A percentile compares a stretch with the other conserved stretches of the same genome.
These are phyloP conservation scores for Whalleya microplaca DNA, from an alignment of 2,329 filamentous ascomycete genomes.

Conservation along the genomic window DNA sequence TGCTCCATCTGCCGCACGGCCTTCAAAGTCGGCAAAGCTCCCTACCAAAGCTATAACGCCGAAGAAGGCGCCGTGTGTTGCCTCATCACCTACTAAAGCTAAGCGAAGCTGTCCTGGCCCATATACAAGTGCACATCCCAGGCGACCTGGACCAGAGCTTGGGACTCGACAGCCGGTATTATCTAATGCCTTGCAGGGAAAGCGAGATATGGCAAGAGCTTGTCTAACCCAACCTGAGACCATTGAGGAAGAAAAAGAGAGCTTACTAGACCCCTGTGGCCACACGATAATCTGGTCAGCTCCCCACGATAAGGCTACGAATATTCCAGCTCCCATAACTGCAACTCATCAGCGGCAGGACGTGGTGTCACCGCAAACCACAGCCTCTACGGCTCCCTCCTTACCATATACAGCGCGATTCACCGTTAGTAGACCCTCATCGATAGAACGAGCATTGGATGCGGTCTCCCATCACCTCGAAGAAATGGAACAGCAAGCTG, in stretches of 20 bases:
- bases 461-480: constrained; percentile 34
- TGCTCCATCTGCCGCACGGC: constrained; percentile 12
- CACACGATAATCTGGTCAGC: constrained; percentile 7
- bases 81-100: constrained; percentile 8
- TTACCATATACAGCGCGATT: constrained; percentile 37
- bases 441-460: constrained; percentile 38
- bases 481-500: constrained; percentile 20
- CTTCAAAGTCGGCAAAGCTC: constrained; percentile 5
- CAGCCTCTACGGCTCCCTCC: constrained; percentile 31
- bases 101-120: constrained; percentile 12
- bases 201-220: constrained; percentile 22
- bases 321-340: constrained; percentile 1
- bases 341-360: constrained; percentile 8
- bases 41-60: constrained; percentile 15
- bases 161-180: constrained; percentile 10
- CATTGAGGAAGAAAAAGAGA: constrained; percentile 32
- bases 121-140: constrained; percentile 6
- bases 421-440: constrained; percentile 34
- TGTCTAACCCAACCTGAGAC: constrained; percentile 26
- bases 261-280: constrained; percentile 1
- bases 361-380: constrained; percentile 19
- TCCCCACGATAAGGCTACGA: constrained; percentile 1
- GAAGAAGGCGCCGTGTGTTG: constrained; percentile 15
- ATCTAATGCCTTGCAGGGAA: constrained; percentile 16
- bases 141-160: constrained; percentile 7